A percentile compares a stretch with the other conserved stretches of the same genome.
Conservation (phyloP, 805 yeast genomes). For the Barnettozyma sp. region DNA sequence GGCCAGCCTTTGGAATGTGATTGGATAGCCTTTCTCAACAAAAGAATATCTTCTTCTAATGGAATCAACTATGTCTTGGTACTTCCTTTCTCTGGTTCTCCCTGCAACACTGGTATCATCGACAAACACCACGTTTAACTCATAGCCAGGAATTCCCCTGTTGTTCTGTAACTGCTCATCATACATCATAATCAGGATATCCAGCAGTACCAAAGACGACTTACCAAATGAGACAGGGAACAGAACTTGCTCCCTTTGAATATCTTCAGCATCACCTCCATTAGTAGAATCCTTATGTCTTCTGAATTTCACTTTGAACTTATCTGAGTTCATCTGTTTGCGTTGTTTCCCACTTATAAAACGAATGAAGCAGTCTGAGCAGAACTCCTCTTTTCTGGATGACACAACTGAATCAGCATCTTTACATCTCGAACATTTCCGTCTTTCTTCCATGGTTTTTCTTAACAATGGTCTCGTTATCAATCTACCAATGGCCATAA, state of each 20-base stretch:
- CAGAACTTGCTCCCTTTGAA: conserved; percentile 39
- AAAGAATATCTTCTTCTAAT: conserved; percentile 17
- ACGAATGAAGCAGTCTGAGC: conserved; percentile 59
- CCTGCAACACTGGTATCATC: conserved; percentile 35
- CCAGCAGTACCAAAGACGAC: conserved; percentile 62
- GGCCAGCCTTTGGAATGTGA: conserved; percentile 34
- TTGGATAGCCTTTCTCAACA: conserved; percentile 24
- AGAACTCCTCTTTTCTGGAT: conserved; percentile 60
- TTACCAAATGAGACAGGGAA: conserved; percentile 61
- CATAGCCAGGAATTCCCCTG: conserved; percentile 64
- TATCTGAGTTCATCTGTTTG: conserved; percentile 63
- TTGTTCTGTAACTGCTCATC: conserved; percentile 56
- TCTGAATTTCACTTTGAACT: conserved; percentile 69
- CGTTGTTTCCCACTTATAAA: conserved; percentile 77
- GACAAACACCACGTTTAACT: conserved; percentile 44
- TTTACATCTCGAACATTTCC: conserved; percentile 39
- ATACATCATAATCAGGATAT: conserved; percentile 53
- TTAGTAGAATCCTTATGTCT: no score
- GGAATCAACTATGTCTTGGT: conserved; percentile 12
- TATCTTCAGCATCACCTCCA: conserved; percentile 38
- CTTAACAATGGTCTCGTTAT: no score
- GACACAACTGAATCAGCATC: conserved; percentile 33
- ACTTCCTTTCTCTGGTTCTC: conserved; percentile 12
- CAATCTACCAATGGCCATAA: background rate
- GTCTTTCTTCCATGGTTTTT: background rate